These are phyloP conservation scores for Limonomyces culmigenus DNA, from an alignment of 1,284 basidiomycete species.

Conservation along the genomic window DNA sequence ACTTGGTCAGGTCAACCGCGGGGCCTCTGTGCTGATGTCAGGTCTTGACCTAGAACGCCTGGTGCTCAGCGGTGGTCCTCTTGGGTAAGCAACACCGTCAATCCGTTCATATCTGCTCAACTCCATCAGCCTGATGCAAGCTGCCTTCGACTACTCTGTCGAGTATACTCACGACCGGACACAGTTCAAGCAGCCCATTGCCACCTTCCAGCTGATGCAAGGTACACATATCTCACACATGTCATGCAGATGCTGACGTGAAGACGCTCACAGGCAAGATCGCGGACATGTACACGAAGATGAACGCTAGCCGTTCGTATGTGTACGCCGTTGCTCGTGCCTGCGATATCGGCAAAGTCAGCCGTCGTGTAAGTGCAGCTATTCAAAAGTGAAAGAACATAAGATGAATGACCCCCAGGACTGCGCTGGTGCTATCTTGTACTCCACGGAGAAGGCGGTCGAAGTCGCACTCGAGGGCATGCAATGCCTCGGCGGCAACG, in stretches of 20 bases:
- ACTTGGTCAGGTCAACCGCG: conserved; percentile 64
- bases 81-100: conserved; percentile 25
- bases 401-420: conserved; percentile 32
- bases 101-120: conserved; percentile 3
- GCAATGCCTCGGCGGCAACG: conserved; percentile 87
- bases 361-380: conserved; percentile 46
- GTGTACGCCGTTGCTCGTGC: conserved; percentile 87
- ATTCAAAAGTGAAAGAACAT: neutral
- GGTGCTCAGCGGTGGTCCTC: conserved; percentile 77
- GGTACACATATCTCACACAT: conserved; percentile 24
- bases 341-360: conserved; percentile 71
- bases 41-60: conserved; percentile 87
- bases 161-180: conserved; percentile 84
- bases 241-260: too few species aligned
- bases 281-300: conserved; percentile 92
- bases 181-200: conserved; percentile 79
- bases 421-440: conserved; percentile 84
- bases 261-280: conserved; percentile 39
- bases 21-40: conserved; percentile 84
- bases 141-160: conserved; percentile 79
- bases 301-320: conserved; percentile 79
- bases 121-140: conserved; percentile 72
- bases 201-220: conserved; percentile 94
- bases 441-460: conserved; percentile 78
- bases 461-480: conserved; percentile 85